A percentile compares a stretch with the other conserved stretches of the same genome.
phyloP scores from a whole-genome alignment of 441 rosid genomes.

The Gossypium armourianum region DNA sequence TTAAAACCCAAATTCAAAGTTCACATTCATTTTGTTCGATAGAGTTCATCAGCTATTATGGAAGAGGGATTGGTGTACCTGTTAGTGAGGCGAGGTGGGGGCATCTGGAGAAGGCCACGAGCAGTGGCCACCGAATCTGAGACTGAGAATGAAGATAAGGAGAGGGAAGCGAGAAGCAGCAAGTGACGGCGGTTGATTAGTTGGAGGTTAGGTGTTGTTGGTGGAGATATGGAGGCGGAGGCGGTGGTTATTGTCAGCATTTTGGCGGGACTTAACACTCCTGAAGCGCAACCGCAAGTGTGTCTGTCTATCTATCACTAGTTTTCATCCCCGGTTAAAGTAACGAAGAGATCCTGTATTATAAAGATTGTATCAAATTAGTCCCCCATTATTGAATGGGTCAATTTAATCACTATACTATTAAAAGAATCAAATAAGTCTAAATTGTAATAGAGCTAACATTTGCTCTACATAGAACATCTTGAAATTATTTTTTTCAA shows the following conservation, averaged over 20 bases:
- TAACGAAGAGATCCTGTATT: background rate
- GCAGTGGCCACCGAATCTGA: constrained; percentile 25
- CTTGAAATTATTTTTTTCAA: background rate
- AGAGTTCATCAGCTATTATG: background rate
- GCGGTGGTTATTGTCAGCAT: constrained; percentile 21
- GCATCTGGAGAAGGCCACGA: constrained; percentile 68
- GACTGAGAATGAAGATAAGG: constrained; percentile 21
- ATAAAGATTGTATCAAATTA: background rate
- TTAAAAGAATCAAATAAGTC: background rate
- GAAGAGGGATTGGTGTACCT: constrained; percentile 23
- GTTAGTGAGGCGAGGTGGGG: constrained; percentile 49
- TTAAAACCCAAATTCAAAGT: background rate
- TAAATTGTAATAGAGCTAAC: too few species aligned
- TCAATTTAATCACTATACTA: background rate
- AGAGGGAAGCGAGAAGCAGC: constrained; percentile 36
- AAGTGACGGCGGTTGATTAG: constrained; percentile 33
- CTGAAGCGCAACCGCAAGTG: background rate
- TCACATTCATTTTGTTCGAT: background rate
- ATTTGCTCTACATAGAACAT: background rate
- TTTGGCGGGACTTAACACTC: constrained; percentile 18
- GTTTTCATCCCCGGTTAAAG: background rate
- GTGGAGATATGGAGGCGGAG: constrained; percentile 10
- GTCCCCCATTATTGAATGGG: background rate
- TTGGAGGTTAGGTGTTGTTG: constrained; percentile 9
- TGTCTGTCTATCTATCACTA: background rate